Evolutionary conservation across 1,284 basidiomycete genomes (phyloP).

Genomic region (Leccinum subrobustum): DNA sequence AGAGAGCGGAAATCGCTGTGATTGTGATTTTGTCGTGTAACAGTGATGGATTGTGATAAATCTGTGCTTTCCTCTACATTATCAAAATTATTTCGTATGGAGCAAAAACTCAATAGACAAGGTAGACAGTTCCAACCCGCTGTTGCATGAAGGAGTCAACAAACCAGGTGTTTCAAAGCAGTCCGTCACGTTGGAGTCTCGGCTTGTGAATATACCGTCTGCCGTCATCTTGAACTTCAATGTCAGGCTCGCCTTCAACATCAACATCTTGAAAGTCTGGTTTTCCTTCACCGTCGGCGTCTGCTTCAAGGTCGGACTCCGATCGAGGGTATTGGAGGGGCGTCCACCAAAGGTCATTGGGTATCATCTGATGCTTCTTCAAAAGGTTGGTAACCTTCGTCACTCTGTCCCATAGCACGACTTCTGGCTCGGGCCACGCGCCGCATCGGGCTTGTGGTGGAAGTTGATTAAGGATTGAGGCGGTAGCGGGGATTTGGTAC

Average conservation of each 20-base stretch:
- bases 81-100: too few species aligned
- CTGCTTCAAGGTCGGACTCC: slow-evolving; percentile 35
- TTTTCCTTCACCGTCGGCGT: slow-evolving; percentile 38
- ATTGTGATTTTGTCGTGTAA: neutral
- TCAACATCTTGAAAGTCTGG: slow-evolving; percentile 24
- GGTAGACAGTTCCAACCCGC: too few species aligned
- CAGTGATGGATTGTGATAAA: too few species aligned
- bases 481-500: slow-evolving; percentile 44
- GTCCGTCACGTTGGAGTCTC: too few species aligned
- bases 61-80: too few species aligned
- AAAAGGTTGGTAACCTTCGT: slow-evolving; percentile 51
- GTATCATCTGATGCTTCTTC: slow-evolving; percentile 49
- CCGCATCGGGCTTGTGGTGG: slow-evolving; percentile 7
- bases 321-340: slow-evolving; percentile 44
- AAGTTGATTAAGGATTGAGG: slow-evolving; percentile 25
- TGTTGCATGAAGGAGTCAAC: too few species aligned
- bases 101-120: too few species aligned
- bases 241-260: slow-evolving; percentile 35
- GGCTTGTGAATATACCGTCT: slow-evolving; percentile 35
- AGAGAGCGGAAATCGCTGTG: neutral
- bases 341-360: slow-evolving; percentile 58
- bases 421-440: slow-evolving; percentile 34
- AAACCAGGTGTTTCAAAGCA: too few species aligned
- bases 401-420: slow-evolving; percentile 39
- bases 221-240: slow-evolving; percentile 45